phyloP scores from a whole-genome alignment of 352 stramenopile species.

The Phytophthora sp. region DNA sequence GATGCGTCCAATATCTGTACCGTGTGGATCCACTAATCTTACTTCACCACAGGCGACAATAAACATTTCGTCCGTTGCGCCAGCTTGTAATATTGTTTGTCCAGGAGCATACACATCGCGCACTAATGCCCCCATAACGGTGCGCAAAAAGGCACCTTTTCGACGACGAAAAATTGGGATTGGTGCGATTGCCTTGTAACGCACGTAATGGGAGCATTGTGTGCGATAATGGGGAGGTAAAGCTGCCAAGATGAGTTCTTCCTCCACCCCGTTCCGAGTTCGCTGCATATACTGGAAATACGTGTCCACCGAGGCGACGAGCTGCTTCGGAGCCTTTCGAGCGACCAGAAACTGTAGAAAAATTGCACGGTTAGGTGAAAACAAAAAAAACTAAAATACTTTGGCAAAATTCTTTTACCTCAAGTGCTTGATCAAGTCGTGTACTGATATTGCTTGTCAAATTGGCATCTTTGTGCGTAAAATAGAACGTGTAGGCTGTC shows the following conservation, averaged over 20 bases:
- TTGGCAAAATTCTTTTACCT: no score
- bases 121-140: constrained; percentile 48
- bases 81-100: constrained; percentile 35
- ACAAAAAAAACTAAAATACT: no score
- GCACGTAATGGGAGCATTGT: constrained; percentile 60
- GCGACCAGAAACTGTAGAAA: constrained; percentile 49
- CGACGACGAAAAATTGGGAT: constrained; percentile 54
- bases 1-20: constrained; percentile 28
- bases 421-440: constrained; percentile 53
- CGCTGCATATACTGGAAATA: constrained; percentile 84
- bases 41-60: constrained; percentile 57
- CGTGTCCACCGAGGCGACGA: constrained; percentile 43
- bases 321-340: constrained; percentile 40
- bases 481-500: constrained; percentile 77
- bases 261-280: constrained; percentile 61
- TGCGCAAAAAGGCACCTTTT: constrained; percentile 59
- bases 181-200: constrained; percentile 52
- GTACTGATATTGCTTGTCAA: constrained; percentile 73
- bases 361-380: constrained; percentile 1
- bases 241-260: constrained; percentile 52
- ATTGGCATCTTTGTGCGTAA: constrained; percentile 67
- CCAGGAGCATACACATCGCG: constrained; percentile 59
- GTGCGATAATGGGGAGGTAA: constrained; percentile 57
- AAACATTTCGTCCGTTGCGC: constrained; percentile 60
- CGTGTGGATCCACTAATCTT: constrained; percentile 35